phyloP scores from a whole-genome alignment of 2,329 filamentous ascomycete species.

The Proliferodiscus dingleyae region DNA sequence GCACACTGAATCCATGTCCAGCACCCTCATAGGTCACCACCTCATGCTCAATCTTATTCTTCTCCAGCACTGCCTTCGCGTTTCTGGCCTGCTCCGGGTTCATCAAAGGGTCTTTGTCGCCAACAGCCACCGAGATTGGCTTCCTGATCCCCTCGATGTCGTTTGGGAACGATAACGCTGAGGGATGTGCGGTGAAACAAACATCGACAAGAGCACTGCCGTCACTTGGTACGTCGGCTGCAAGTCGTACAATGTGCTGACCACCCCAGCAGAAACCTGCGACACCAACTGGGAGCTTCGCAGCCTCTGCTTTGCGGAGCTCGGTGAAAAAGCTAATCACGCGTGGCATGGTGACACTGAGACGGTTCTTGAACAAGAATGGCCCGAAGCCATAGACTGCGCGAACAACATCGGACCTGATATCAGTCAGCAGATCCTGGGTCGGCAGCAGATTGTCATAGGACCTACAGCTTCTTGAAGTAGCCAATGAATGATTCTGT shows the following conservation, averaged over 20 bases:
- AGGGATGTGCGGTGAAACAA: conserved; percentile 48
- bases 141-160: conserved; percentile 39
- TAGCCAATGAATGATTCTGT: too few species aligned
- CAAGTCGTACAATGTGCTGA: conserved; percentile 47
- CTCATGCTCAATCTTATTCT: too few species aligned
- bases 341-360: conserved; percentile 30
- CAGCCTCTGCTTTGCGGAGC: conserved; percentile 30
- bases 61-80: conserved; percentile 15
- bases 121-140: conserved; percentile 43
- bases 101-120: conserved; percentile 39
- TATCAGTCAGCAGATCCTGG: too few species aligned
- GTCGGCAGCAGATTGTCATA: conserved; percentile 18
- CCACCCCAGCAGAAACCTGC: conserved; percentile 63
- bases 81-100: conserved; percentile 19
- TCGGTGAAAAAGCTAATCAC: conserved; percentile 35
- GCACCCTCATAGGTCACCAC: too few species aligned
- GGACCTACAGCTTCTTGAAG: too few species aligned
- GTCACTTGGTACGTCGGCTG: conserved; percentile 33
- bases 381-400: conserved; percentile 33
- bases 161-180: conserved; percentile 39
- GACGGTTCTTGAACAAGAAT: conserved; percentile 27
- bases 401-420: too few species aligned
- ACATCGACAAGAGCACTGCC: conserved; percentile 39
- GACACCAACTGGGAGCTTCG: conserved; percentile 41
- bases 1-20: too few species aligned